Evolutionary conservation across 108 stramenopile species (phyloP), one percentile per base, ranked within the genome.

Genomic region (Stephanodiscus triporus): DNA sequence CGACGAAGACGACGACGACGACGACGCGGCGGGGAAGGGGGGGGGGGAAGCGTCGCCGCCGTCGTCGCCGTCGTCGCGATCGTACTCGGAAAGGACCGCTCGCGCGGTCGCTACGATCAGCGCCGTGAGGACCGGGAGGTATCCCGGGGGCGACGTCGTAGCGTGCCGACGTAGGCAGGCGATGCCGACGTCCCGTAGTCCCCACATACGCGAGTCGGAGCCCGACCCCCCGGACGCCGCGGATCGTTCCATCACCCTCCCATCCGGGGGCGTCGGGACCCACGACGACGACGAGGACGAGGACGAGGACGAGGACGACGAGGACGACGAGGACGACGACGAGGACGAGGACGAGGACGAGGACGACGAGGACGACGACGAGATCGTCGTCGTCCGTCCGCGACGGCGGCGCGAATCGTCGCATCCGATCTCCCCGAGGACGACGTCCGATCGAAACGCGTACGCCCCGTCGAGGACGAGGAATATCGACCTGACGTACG

Each of bases 391-490:
- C 4, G 20, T 20, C 49, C 3, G 20, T 50, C 19, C 4, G 6
- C 23, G 51, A 6, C 19, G 48, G 16, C 19, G 48, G n/a, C 48
- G 48, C 19, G 36, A n/a, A n/a, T 37, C 20, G 62, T 37, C n/a
- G n/a, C n/a, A n/a, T n/a, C 30, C 40, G 36, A 38, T 63, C 37
- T 61, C 54, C 51, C 66, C 75, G 17, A 76, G 34, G 27, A 51
- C 71, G 29, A 34, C 54, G 9, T 72, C 71, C 14, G 76, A 10
- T 6, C 54, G 22, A 29, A 66, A 82, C 0, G 90, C 83, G 72
- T 79, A 92, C 30, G 72, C 79, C 48, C 89, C 76, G 80, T 96
- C 95, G 47, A 96, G 82, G 74, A 88, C 89, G 55, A 93, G 75
- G 58, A 91, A 96, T 20, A 96, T 87, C 63, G 81, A 87, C 22